Conservation (phyloP, 345 rosid genomes). For the Leavenworthia alabamica region DNA sequence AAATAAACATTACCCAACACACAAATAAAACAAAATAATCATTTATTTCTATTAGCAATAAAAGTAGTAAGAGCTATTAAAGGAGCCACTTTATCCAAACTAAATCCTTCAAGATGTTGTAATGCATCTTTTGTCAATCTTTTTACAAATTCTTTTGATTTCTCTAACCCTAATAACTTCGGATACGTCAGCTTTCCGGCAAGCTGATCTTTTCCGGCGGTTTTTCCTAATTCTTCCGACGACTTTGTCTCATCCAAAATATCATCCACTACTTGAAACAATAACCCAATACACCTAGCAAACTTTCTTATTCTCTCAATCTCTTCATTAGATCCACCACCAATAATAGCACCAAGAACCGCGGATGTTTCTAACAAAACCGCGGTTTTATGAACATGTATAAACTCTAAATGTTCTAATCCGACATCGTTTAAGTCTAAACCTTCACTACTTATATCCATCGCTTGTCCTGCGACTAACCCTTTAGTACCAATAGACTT, state of each 20-base stretch:
- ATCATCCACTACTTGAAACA: constrained; percentile 94
- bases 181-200: constrained; percentile 77
- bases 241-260: constrained; percentile 79
- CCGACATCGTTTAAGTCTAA: constrained; percentile 30
- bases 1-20: too few species aligned
- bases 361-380: constrained; percentile 67
- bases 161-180: constrained; percentile 61
- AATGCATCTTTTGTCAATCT: constrained; percentile 54
- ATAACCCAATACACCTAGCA: constrained; percentile 56
- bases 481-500: constrained; percentile 59
- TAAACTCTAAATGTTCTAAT: constrained; percentile 57
- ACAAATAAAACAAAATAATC: too few species aligned
- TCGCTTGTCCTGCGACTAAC: constrained; percentile 78
- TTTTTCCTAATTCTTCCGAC: constrained; percentile 73
- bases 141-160: constrained; percentile 49
- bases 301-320: constrained; percentile 69
- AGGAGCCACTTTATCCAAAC: too few species aligned
- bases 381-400: constrained; percentile 77
- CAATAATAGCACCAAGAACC: constrained; percentile 72
- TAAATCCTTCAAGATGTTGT: constrained; percentile 44
- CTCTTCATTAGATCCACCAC: constrained; percentile 60
- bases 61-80: too few species aligned
- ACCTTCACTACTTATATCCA: constrained; percentile 63
- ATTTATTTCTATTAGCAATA: too few species aligned
- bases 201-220: constrained; percentile 76